Percentiles rank a stretch among this genome's conserved stretches.
These are phyloP conservation scores for Sonneratia caseolaris DNA, from an alignment of 345 rosid genomes.

Conservation along the genomic window DNA sequence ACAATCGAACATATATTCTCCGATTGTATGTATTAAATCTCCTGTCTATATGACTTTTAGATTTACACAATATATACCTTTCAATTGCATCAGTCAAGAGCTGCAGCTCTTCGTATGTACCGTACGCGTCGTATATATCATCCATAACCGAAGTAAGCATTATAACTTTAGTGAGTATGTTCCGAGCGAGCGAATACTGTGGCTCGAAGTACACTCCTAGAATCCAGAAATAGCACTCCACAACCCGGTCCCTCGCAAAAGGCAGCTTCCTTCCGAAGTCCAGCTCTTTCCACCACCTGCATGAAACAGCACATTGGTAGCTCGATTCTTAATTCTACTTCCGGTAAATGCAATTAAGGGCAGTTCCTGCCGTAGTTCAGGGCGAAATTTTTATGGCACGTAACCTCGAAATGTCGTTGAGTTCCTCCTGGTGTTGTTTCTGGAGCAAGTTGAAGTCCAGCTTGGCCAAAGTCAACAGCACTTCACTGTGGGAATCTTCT, in stretches of 20 bases:
- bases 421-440: constrained; percentile 11
- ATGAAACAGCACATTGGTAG: too few species aligned
- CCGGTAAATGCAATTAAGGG: too few species aligned
- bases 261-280: constrained; percentile 15
- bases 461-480: constrained; percentile 15
- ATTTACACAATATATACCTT: neutral
- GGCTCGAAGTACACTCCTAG: constrained; percentile 17
- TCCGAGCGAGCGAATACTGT: constrained; percentile 1
- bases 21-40: too few species aligned
- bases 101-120: constrained; percentile 11
- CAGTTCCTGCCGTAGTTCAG: too few species aligned
- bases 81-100: constrained; percentile 11
- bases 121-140: constrained; percentile 24
- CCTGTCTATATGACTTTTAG: too few species aligned
- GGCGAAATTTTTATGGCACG: too few species aligned
- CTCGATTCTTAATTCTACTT: too few species aligned
- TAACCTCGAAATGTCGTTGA: constrained; percentile 1
- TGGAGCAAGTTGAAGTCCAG: constrained; percentile 4
- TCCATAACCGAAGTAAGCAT: constrained; percentile 10
- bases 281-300: constrained; percentile 25
- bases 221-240: constrained; percentile 22
- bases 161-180: constrained; percentile 10
- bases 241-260: constrained; percentile 20
- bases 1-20: too few species aligned
- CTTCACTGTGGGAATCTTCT: constrained; percentile 5